These are phyloP conservation scores for Podaxis sp. DNA, from an alignment of 768 basidiomycete species.

Conservation along the genomic window DNA sequence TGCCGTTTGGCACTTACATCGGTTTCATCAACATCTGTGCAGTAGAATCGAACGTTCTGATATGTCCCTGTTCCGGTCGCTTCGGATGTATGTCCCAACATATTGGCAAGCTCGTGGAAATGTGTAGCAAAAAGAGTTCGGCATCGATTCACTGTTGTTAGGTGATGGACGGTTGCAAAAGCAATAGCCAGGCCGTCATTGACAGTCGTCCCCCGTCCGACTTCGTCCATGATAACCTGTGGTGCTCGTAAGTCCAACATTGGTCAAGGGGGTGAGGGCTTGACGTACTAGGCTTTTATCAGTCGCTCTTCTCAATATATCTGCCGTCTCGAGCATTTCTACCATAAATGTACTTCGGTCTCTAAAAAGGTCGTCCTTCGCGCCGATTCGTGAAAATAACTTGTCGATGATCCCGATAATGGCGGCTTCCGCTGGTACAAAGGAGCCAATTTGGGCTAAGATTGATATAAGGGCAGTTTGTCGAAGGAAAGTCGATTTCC, in stretches of 20 bases:
- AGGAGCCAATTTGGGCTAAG: conserved; percentile 90
- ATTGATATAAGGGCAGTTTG: conserved; percentile 89
- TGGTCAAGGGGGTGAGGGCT: not conserved
- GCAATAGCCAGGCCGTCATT: conserved; percentile 93
- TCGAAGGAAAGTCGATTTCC: conserved; percentile 90
- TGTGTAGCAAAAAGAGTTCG: conserved; percentile 98
- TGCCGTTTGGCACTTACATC: conserved; percentile 45
- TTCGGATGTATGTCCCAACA: conserved; percentile 63
- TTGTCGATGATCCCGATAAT: conserved; percentile 84
- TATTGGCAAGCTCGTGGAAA: conserved; percentile 89
- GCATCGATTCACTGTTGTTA: conserved; percentile 67
- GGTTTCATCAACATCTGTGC: conserved; percentile 81
- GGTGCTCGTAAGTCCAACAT: not conserved
- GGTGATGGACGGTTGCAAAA: conserved; percentile 84
- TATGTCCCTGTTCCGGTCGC: conserved; percentile 47
- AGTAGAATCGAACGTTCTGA: conserved; percentile 75
- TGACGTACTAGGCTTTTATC: conserved; percentile 73
- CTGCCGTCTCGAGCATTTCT: conserved; percentile 94
- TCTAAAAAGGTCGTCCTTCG: conserved; percentile 91
- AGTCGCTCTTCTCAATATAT: conserved; percentile 85
- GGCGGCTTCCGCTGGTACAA: conserved; percentile 86
- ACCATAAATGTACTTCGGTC: conserved; percentile 98
- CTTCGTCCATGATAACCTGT: conserved; percentile 99
- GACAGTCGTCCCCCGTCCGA: conserved; percentile 94
- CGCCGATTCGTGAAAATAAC: conserved; percentile 92